Evolutionary conservation across 352 stramenopile species (phyloP), one percentile per base, ranked within the genome.

Genomic region (Phytophthora colocasiae): DNA sequence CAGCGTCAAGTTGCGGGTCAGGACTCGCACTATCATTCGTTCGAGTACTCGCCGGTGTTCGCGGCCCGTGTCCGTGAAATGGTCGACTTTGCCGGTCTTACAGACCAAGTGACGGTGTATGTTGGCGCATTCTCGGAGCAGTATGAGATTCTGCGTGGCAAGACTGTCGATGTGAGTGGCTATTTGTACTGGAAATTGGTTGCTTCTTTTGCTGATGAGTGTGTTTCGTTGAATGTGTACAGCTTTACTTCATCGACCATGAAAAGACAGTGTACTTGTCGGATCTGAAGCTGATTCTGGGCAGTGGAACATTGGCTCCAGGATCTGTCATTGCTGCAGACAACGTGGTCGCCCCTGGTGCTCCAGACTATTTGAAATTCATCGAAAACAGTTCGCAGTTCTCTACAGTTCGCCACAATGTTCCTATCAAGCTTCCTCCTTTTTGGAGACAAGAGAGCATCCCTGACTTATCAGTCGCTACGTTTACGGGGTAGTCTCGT

Each of bases 231-330:
- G 32, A 4, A 19, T 39, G 43, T 38, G 17, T 46, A 31, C 31
- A 65, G 27, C 7, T 61, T 31, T 81, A 73, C 68, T 85, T 87
- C 53, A 75, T 84, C 40, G 75, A 84, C 62, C 78, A 87, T 58
- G 74, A 83, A 32, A 87, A 85, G 63, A 61, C 45, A 1, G 40
- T 76, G 26, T 85, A 87, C 43, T 48, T 85, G 48, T 51, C 67
- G 8, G 76, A 85, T 44, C 50, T 75, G 53, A 80, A 87, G 75
- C 47, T 80, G 24, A 85, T 87, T n/a, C 14, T 83, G 5, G 68
- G 43, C 1, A 85, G 75, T 22, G 19, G 67, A 38, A 74, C 63
- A n/a, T 54, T 87, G 17, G 47, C 26, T 1, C 58, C 72, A 6
- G 74, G 76, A 6, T 85, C 76, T 1, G 27, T 81, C n/a, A 63